phyloP scores from a whole-genome alignment of 75 land plant species.

The Picea sitchensis region DNA sequence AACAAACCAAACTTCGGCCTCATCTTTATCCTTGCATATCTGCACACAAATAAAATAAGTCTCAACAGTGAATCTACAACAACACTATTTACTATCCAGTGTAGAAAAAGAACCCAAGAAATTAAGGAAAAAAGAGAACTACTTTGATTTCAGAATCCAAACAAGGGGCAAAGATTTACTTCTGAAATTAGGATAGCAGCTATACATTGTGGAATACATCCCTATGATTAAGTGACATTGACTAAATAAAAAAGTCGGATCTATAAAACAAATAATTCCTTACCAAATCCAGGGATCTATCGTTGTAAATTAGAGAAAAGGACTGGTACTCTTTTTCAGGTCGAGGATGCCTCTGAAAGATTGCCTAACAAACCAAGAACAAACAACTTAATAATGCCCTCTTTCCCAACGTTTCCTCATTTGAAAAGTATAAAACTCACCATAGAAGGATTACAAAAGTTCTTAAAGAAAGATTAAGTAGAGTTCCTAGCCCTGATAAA shows the following conservation, averaged over 20 bases:
- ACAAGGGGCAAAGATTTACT: neutral
- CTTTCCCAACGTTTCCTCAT: neutral
- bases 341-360: conserved; percentile 69
- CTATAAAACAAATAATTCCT: conserved; percentile 3
- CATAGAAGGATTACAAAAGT: neutral
- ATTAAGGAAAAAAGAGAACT: neutral
- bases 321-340: conserved; percentile 86
- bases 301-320: conserved; percentile 52
- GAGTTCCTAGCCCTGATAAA: neutral
- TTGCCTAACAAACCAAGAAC: conserved; percentile 21
- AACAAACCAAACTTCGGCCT: conserved; percentile 97
- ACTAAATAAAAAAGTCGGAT: neutral
- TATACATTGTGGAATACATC: neutral
- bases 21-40: conserved; percentile 99
- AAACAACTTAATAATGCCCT: conserved; percentile 5
- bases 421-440: too few species aligned
- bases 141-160: neutral
- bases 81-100: neutral
- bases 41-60: conserved; percentile 16
- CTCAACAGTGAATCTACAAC: neutral
- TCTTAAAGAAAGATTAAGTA: neutral
- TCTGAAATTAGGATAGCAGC: neutral
- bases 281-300: conserved; percentile 75
- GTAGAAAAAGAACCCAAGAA: neutral
- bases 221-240: neutral